A percentile compares a stretch with the other conserved stretches of the same genome.
Conservation (phyloP, 2,329 filamentous ascomycete species). For the Colletotrichum sp. region DNA sequence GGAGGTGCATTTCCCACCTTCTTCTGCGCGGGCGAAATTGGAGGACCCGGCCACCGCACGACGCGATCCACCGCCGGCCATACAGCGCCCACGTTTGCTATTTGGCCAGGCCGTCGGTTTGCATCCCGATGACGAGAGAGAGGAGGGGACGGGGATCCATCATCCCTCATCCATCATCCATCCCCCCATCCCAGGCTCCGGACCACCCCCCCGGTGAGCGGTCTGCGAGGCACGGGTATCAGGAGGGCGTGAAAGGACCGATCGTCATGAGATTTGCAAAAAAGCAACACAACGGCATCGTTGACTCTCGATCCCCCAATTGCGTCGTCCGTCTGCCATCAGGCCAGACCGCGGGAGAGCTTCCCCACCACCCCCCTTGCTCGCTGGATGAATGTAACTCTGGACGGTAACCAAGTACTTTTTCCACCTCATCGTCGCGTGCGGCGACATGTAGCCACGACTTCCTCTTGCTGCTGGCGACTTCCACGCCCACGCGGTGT, state of each 20-base stretch:
- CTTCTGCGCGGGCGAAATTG: slow-evolving; percentile 11
- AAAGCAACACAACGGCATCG: slow-evolving; percentile 5
- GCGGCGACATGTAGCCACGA: not conserved
- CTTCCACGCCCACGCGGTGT: not conserved
- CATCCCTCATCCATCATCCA: not conserved
- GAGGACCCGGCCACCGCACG: slow-evolving; percentile 11
- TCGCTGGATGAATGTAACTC: not conserved
- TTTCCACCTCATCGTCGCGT: not conserved
- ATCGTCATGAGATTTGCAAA: slow-evolving; percentile 1
- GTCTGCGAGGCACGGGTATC: not conserved
- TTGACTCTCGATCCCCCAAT: not conserved
- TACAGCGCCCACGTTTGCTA: not conserved
- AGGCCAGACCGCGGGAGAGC: not conserved
- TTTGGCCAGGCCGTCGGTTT: slow-evolving; percentile 7
- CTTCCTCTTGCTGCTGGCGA: not conserved
- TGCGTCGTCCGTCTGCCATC: not conserved
- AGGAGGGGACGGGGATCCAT: not conserved
- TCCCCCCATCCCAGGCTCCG: not conserved
- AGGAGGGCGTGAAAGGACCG: slow-evolving; percentile 2
- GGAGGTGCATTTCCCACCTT: slow-evolving; percentile 9
- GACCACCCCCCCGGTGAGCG: not conserved
- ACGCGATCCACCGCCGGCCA: not conserved
- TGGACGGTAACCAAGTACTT: not conserved
- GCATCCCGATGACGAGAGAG: slow-evolving; percentile 13
- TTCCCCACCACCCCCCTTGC: not conserved